A percentile compares a stretch with the other conserved stretches of the same genome.
phyloP scores from a whole-genome alignment of 73 alveolate species.

The Paramecium biaurelia region DNA sequence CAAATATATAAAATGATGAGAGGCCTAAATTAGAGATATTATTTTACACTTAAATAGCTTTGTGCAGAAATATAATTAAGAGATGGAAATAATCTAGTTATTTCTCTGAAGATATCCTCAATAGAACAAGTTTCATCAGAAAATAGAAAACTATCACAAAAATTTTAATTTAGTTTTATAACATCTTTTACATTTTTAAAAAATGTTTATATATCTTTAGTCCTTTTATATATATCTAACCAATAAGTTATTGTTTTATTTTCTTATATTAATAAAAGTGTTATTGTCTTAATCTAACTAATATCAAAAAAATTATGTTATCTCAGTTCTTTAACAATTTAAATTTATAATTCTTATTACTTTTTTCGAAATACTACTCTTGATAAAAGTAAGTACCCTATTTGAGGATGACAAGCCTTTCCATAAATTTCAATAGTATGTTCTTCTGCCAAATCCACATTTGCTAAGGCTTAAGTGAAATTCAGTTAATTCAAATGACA shows the following conservation, averaged over 20 bases:
- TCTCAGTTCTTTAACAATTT: background rate
- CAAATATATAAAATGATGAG: background rate
- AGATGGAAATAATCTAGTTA: conserved; percentile 1
- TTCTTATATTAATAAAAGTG: background rate
- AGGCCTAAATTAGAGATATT: background rate
- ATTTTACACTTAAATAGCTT: background rate
- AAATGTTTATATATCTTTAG: background rate
- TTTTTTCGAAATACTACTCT: background rate
- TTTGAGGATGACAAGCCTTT: background rate
- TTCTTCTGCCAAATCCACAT: background rate
- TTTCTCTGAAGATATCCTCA: background rate
- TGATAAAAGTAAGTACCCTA: background rate
- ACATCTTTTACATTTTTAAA: background rate
- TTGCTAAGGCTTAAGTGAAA: background rate
- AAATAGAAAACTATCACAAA: background rate
- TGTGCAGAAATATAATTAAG: background rate
- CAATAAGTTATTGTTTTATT: background rate
- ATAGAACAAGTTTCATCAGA: background rate
- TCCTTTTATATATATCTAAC: background rate
- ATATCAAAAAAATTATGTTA: background rate
- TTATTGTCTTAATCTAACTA: background rate
- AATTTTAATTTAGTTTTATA: background rate
- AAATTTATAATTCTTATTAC: background rate
- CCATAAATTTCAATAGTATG: conserved; percentile 3
- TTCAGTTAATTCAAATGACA: background rate